These are phyloP conservation scores for Hyparrhenia diplandra DNA, from an alignment of 176 grass and related monocot genomes.

Conservation along the genomic window DNA sequence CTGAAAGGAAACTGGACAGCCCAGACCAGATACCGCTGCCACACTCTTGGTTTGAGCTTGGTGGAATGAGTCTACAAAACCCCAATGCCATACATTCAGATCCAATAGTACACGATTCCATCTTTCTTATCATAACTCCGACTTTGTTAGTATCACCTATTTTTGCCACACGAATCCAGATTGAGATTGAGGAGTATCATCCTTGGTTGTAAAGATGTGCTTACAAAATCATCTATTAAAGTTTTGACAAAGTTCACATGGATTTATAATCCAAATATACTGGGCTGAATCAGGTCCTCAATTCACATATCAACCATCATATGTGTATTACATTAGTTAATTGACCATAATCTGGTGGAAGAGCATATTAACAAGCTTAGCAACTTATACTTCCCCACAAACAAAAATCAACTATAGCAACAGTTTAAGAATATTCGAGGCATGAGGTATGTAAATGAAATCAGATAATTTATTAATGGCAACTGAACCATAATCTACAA, in stretches of 20 bases:
- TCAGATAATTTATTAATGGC: background rate
- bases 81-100: background rate
- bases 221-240: background rate
- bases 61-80: background rate
- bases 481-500: constrained; percentile 14
- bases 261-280: background rate
- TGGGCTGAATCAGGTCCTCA: no score
- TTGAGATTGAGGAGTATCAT: background rate
- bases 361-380: background rate
- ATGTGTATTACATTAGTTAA: background rate
- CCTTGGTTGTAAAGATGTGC: background rate
- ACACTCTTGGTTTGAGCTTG: background rate
- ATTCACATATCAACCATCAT: constrained; percentile 9
- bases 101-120: background rate
- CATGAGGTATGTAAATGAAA: no score
- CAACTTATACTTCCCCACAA: background rate
- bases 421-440: background rate
- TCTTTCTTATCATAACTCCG: background rate
- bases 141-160: background rate
- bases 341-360: background rate
- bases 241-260: background rate
- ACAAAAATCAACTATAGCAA: constrained; percentile 17
- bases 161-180: background rate
- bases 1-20: background rate
- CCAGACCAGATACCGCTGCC: background rate